Base-by-base conservation (phyloP, 176 grass and related monocot species). In the Eremochloa ophiuroides region DNA sequence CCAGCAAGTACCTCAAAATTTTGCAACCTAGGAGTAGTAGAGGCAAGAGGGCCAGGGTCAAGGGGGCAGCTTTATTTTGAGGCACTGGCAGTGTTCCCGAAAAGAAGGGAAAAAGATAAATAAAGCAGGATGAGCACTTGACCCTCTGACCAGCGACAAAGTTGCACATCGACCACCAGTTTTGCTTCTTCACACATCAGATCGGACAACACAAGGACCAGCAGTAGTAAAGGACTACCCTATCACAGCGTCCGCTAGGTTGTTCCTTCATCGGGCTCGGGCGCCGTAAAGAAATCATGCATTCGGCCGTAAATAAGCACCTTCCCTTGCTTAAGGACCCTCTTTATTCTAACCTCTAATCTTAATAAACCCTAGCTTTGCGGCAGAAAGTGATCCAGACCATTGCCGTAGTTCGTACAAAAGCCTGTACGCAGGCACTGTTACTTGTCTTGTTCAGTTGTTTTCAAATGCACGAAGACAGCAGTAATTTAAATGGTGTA, bases 101-200 rank as follows among this genome's bases (percentile, higher is more conserved):
- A 64, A 89, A 50, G 27, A 58, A 63, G 22, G 38, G 38, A 51
- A 69, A 37, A 50, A 1, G 58, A 15, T 27, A 61, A 10, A 73
- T 16, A 71, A 75, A 71, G 64, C 25, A 46, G 40, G 68, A 25
- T 50, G 62, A 59, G 27, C 27, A 22, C 60, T 69, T 89, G 77
- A 85, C 87, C 82, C 84, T 78, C 67, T 43, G 80, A 83, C 86
- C 66, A 33, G 78, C 78, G 87, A 82, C 87, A 73, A 46, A 81
- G 82, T 71, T 55, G 82, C 59, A 84, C 77, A 69, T 64, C 81
- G 43, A 40, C 35, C 48, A 41, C 42, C 66, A 65, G 66, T 87
- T 78, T 64, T 64, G 33, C 65, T 22, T 69, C 67, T 25, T 42
- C 66, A 43, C 67, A 27, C 68, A 44, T 6, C 3, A 33, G 25